These are phyloP conservation scores for Ceratocystis harringtonii DNA, from an alignment of 2,329 filamentous ascomycete species.

Conservation along the genomic window DNA sequence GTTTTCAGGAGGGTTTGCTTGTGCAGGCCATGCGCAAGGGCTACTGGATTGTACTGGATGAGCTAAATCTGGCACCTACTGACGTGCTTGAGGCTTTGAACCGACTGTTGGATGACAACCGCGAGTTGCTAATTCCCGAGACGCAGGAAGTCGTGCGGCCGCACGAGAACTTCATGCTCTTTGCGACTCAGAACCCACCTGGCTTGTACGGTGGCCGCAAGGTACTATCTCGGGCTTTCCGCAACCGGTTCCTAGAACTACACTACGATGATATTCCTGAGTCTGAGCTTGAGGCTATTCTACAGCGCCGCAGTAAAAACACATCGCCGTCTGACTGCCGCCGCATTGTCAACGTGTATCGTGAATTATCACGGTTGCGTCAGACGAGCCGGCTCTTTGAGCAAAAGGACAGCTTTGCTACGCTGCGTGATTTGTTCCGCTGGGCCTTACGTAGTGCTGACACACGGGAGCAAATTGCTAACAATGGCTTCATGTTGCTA, in stretches of 20 bases:
- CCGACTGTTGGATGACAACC: constrained; percentile 85
- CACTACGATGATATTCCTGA: constrained; percentile 98
- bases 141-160: constrained; percentile 88
- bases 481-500: constrained; percentile 91
- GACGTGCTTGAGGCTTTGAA: constrained; percentile 96
- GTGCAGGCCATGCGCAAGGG: constrained; percentile 85
- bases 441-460: constrained; percentile 83
- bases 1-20: constrained; percentile 84
- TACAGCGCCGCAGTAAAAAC: constrained; percentile 73
- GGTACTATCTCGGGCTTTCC: constrained; percentile 79
- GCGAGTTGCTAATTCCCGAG: constrained; percentile 88
- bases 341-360: constrained; percentile 85
- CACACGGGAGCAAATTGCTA: constrained; percentile 72
- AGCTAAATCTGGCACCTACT: constrained; percentile 89
- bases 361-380: constrained; percentile 74
- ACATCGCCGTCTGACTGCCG: constrained; percentile 82
- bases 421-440: constrained; percentile 83
- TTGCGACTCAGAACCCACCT: constrained; percentile 93
- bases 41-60: constrained; percentile 96
- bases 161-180: constrained; percentile 92
- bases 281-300: constrained; percentile 77
- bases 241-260: constrained; percentile 90
- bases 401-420: constrained; percentile 94
- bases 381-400: constrained; percentile 89
- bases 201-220: constrained; percentile 93